Conservation (phyloP, 495 filamentous ascomycete genomes). For the Tetracladium setigerum region DNA sequence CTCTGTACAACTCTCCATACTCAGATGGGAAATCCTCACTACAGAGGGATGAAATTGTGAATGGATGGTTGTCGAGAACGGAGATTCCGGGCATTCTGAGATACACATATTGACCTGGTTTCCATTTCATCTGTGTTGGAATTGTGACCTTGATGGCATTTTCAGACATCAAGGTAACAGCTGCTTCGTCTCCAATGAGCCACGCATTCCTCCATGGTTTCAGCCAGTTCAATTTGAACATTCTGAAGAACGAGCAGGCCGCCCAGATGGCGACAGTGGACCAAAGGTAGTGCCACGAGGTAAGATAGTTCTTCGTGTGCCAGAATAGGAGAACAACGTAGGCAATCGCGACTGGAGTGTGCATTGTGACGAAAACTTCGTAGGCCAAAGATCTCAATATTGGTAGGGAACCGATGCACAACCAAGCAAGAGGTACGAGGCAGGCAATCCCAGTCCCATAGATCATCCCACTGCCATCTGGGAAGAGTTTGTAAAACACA, state of each 20-base stretch:
- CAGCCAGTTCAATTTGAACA: constrained; percentile 80
- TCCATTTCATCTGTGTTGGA: constrained; percentile 87
- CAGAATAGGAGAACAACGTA: constrained; percentile 87
- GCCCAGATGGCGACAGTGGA: constrained; percentile 76
- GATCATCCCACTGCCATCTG: constrained; percentile 51
- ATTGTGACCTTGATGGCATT: constrained; percentile 91
- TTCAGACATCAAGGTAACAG: constrained; percentile 79
- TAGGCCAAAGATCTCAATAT: constrained; percentile 56
- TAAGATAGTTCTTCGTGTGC: constrained; percentile 90
- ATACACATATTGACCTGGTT: constrained; percentile 91
- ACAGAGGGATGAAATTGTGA: constrained; percentile 88
- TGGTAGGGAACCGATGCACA: constrained; percentile 77
- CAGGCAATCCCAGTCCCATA: constrained; percentile 91
- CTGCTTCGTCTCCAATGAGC: constrained; percentile 81
- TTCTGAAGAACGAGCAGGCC: constrained; percentile 51
- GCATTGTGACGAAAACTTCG: constrained; percentile 75
- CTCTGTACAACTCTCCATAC: constrained; percentile 78
- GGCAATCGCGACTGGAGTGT: constrained; percentile 72
- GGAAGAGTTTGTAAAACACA: constrained; percentile 60
- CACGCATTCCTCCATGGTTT: constrained; percentile 72
- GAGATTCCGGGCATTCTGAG: constrained; percentile 88
- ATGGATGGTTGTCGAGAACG: constrained; percentile 86
- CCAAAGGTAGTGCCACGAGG: constrained; percentile 85
- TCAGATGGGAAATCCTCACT: constrained; percentile 78
- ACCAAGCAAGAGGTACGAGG: constrained; percentile 68